phyloP scores from a whole-genome alignment of 257 asterid species.

The Apocynum venetum region DNA sequence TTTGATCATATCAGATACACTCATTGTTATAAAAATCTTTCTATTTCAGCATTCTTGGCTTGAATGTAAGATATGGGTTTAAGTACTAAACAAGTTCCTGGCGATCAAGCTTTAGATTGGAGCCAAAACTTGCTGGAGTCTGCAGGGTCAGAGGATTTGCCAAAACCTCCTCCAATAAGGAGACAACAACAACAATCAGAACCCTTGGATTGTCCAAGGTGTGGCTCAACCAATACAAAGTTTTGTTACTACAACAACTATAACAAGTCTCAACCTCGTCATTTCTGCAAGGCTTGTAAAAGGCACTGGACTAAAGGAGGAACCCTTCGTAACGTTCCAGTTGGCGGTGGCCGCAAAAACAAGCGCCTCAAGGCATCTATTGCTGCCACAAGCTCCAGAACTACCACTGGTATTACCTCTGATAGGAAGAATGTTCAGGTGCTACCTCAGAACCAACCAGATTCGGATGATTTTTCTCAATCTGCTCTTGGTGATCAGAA shows the following conservation, averaged over 20 bases:
- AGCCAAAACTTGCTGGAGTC: constrained; percentile 21
- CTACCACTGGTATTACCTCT: no score
- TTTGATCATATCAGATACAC: no score
- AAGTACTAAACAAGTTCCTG: constrained; percentile 25
- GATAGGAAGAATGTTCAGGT: background rate
- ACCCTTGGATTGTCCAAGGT: constrained; percentile 63
- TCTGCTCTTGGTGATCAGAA: constrained; percentile 18
- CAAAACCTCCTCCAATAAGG: constrained; percentile 26
- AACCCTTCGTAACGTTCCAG: constrained; percentile 64
- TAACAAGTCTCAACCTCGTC: constrained; percentile 69
- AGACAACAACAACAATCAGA: constrained; percentile 31
- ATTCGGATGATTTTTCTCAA: background rate
- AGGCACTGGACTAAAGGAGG: constrained; percentile 89
- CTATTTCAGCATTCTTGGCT: background rate
- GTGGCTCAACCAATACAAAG: constrained; percentile 52
- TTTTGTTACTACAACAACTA: constrained; percentile 82
- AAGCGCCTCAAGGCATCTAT: constrained; percentile 45
- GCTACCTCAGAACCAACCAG: background rate
- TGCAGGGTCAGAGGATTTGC: constrained; percentile 19
- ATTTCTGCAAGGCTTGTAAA: constrained; percentile 71
- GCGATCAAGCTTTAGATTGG: constrained; percentile 35
- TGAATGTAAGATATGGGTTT: constrained; percentile 32
- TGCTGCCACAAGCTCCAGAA: constrained; percentile 5
- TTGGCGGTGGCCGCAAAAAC: constrained; percentile 71
- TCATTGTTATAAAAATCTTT: no score